phyloP scores from a whole-genome alignment of 169 alveolate genomes.

The Plasmodium sp. region DNA sequence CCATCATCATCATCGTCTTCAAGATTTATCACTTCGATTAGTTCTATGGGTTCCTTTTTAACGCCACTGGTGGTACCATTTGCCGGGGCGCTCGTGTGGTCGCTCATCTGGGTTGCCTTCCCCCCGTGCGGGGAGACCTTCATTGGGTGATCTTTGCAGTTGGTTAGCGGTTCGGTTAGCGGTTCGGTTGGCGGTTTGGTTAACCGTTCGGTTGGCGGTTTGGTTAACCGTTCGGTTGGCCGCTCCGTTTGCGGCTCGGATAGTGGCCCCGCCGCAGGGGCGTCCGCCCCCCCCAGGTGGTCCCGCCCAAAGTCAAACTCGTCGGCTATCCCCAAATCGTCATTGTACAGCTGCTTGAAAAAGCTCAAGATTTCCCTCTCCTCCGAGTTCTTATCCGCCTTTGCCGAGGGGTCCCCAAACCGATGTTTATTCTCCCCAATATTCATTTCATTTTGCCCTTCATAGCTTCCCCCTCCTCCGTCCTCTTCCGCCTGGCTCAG shows the following conservation, averaged over 20 bases:
- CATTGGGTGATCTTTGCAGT: background rate
- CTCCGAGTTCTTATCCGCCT: background rate
- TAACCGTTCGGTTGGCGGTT: background rate
- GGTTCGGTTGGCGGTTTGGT: background rate
- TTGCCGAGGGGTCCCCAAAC: background rate
- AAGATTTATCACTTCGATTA: background rate
- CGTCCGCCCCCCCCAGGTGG: background rate
- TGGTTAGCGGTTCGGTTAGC: background rate
- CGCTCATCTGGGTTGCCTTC: background rate
- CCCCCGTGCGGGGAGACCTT: background rate
- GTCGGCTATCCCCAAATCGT: background rate
- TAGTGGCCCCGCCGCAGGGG: background rate
- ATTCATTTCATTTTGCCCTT: background rate
- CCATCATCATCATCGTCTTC: background rate
- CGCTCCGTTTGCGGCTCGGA: background rate
- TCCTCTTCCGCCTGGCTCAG: background rate
- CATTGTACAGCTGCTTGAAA: constrained; percentile 25
- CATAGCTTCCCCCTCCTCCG: background rate
- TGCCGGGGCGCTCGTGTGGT: background rate
- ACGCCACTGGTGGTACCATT: background rate
- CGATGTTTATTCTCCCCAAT: background rate
- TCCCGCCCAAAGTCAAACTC: background rate
- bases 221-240: background rate
- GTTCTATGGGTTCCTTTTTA: background rate
- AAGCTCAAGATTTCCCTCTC: constrained; percentile 18